phyloP scores from a whole-genome alignment of 2,329 filamentous ascomycete genomes.

The Exophiala aquamarina region DNA sequence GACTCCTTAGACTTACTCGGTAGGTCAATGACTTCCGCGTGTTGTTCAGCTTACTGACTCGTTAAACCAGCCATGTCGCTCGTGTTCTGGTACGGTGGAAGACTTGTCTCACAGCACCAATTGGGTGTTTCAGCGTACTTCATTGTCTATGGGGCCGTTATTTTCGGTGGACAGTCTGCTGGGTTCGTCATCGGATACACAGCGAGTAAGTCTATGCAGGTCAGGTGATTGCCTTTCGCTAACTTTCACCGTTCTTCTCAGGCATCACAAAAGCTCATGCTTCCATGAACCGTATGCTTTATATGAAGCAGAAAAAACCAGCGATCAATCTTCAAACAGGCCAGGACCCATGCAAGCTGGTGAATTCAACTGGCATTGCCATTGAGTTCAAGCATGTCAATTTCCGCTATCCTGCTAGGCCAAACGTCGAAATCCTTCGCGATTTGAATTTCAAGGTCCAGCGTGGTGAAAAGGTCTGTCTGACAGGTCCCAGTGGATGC shows the following conservation, averaged over 20 bases:
- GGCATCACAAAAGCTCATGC: constrained; percentile 82
- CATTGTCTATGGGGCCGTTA: constrained; percentile 41
- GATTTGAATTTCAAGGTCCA: constrained; percentile 59
- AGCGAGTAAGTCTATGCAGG: no score
- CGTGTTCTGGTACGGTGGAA: constrained; percentile 63
- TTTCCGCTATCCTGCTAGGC: constrained; percentile 88
- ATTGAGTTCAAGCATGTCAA: constrained; percentile 89
- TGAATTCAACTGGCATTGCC: constrained; percentile 63
- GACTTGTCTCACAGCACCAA: constrained; percentile 59
- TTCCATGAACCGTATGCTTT: constrained; percentile 75
- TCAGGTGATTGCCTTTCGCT: no score
- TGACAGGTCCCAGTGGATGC: constrained; percentile 90
- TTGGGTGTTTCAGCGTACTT: constrained; percentile 72
- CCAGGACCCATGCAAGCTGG: constrained; percentile 3
- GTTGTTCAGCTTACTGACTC: no score
- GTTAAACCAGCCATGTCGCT: no score
- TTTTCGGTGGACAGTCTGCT: constrained; percentile 36
- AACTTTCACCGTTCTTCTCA: neutral
- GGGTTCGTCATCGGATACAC: constrained; percentile 35
- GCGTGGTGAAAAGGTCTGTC: constrained; percentile 50
- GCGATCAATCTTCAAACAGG: constrained; percentile 50
- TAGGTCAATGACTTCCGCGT: no score
- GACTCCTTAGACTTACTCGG: constrained; percentile 66
- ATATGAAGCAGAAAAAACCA: constrained; percentile 78
- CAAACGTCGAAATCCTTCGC: constrained; percentile 83